Evolutionary conservation across 1,284 basidiomycete species (phyloP).

Genomic region (Austroboletus niveus): DNA sequence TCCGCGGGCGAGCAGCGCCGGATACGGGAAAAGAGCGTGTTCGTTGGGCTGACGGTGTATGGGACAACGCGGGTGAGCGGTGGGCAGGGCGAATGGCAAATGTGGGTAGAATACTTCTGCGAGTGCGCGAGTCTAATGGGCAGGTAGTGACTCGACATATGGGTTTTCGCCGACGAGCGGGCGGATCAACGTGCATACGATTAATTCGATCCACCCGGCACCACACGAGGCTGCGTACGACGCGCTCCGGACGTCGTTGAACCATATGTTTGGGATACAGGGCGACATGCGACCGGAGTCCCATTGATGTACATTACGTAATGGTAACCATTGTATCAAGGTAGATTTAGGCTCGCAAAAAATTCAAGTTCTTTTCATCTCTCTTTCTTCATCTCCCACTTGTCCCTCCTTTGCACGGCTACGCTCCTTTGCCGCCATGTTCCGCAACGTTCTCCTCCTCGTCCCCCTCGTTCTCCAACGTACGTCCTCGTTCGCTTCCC

Average conservation of each 20-base stretch:
- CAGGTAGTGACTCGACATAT: slow-evolving; percentile 66
- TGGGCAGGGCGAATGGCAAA: slow-evolving; percentile 59
- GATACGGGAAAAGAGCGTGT: slow-evolving; percentile 51
- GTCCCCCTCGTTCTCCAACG: slow-evolving; percentile 44
- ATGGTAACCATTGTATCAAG: slow-evolving; percentile 6
- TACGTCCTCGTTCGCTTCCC: slow-evolving; percentile 27
- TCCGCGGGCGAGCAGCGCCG: background rate
- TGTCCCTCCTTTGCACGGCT: slow-evolving; percentile 13
- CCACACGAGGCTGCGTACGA: slow-evolving; percentile 71
- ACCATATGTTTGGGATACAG: slow-evolving; percentile 43
- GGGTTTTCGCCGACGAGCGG: slow-evolving; percentile 65
- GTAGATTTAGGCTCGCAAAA: background rate
- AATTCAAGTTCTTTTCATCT: background rate
- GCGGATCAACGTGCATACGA: slow-evolving; percentile 57
- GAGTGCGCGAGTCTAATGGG: background rate
- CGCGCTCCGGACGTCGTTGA: slow-evolving; percentile 50
- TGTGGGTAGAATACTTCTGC: slow-evolving; percentile 45
- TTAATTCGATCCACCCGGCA: slow-evolving; percentile 72
- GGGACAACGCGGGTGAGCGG: slow-evolving; percentile 63
- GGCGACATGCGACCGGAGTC: slow-evolving; percentile 20
- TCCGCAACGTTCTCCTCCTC: slow-evolving; percentile 41
- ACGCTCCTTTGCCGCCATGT: slow-evolving; percentile 38
- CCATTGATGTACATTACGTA: slow-evolving; percentile 4
- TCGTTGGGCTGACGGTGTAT: slow-evolving; percentile 51
- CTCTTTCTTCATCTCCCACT: background rate